Evolutionary conservation across 2,329 filamentous ascomycete species (phyloP), one percentile per base, ranked within the genome.

Genomic region (Fusarium austroafricanum): DNA sequence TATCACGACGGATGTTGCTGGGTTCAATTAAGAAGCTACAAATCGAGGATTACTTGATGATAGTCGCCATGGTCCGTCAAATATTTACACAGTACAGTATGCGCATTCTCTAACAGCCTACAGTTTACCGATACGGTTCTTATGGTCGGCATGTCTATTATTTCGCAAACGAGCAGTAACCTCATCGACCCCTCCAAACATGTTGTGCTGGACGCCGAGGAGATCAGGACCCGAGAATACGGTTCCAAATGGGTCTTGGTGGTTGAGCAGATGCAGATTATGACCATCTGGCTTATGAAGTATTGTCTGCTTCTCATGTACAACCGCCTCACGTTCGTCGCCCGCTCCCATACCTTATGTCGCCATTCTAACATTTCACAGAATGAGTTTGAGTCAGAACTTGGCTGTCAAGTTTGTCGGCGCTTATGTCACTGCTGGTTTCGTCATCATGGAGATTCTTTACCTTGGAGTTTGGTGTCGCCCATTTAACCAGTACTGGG

Each of bases 221-320:
- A 79, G 35, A 80, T 83, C 45, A 70, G 65, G 5, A 77, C 80
- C 31, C 79, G 86, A 47, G 73, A 79, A 1, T 78, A 75, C 37
- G 88, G 88, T 12, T 89, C 86, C 44, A 90, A 90, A 80, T 84
- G 87, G 79, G 87, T 89, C 1, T 79, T 89, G 37, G 83, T 89
- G 10, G 84, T 86, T 4, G 88, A 90, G 67, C 82, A 89, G 75
- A 83, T 85, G 71, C 90, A 91, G 79, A 79, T 89, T 18, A 79
- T 87, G 52, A 83, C 84, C 11, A 85, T 86, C 29, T 89, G 85
- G 83, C 75, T 79, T 0, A 80, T 87, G 66, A 89, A 89, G 73
- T 75, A 79, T 10, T 89, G 86, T 69, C 78, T 89, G 65, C 73
- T 89, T 33, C 76, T 88, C 63, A 83, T 89, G 80, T 89, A 87